Base-by-base conservation (phyloP, 2,329 filamentous ascomycete species). In the Pyrenophora teres region DNA sequence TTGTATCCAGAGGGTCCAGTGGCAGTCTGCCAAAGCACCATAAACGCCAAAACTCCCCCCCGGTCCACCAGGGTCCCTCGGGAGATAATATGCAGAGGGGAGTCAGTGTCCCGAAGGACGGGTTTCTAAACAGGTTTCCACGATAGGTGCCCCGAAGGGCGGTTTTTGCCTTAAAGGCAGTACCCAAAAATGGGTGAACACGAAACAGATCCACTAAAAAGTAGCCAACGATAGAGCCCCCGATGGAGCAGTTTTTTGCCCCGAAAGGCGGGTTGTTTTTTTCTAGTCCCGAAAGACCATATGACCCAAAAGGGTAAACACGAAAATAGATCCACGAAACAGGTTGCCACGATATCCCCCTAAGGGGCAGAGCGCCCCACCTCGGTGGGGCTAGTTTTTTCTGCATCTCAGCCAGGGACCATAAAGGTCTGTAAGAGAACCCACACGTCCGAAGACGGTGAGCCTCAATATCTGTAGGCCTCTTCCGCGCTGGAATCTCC, bases 401-500 rank as follows among this genome's bases (percentile, higher is more conserved):
- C 58, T 61, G 59, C 56, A 56, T 40, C 31, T 63, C 44, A 52
- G 62, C 65, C 65, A 68, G 23, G 67, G 64, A 54, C 62, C 64
- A 33, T 60, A 55, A 40, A 53, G 61, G 60, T 52, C 65, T 70
- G 33, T 65, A 62, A 62, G 59, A 64, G 57, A 37, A 30, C 36
- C 40, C 39, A 23, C 56, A 38, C 21, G 18, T 38, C 36, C 49
- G 52, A 43, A 47, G 23, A 36, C 36, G 30, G 30, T 36, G 36
- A 30, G 37, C 57, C 57, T 64, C 60, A 35, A 67, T 63, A 56
- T 61, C 67, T 59, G 54, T 57, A 62, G 65, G 62, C 62, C 52
- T 69, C 65, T 65, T 66, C 64, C 64, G 59, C 65, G 46, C 57
- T 41, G 50, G 52, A 49, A 40, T 36, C 31, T 47, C 57, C 59